Evolutionary conservation across 1,139 yeast genomes (phyloP), one percentile per base, ranked within the genome.

Genomic region (Debaryomyces udenii): DNA sequence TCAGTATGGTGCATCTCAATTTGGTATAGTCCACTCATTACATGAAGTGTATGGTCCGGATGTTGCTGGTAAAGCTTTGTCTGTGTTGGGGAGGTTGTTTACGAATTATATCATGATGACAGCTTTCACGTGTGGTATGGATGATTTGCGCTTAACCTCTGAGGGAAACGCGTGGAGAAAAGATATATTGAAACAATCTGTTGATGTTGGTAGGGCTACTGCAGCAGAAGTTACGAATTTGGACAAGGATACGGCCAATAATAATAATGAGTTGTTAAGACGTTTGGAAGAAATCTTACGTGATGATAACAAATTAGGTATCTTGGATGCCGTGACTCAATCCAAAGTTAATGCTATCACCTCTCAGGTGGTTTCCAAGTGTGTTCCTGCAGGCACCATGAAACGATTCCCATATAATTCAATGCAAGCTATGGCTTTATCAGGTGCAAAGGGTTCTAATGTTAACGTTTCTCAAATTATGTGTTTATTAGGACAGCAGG

Each of bases 81-180:
- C 96, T 44, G 95, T 93, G 24, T 75, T 94, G 47, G 99, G 99
- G 49, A 80, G 99, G 59, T 74, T 94, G 44, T 93, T 94, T 69
- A 94, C 99, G 32, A 89, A 89, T 62, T 94, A 90, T 64, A 90
- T 86, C 56, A 93, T 86, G 80, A 78, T 82, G 72, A 86, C 89
- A 43, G 99, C 96, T 2, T 87, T 94, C 60, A 93, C 99, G 7
- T 94, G 99, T 82, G 99, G 99, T 78, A 94, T 94, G 99, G 99
- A 94, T 62, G 99, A 94, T 68, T 77, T 94, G 64, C 82, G 96
- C 62, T 78, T 94, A 53, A 93, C 98, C 17, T 80, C 68, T 5
- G 96, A 89, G 55, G 99, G 99, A 61, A 91, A 94, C 62, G 61
- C 73, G 45, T 85, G 96, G 95, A 83, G 99, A 74, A 70, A 70